phyloP scores from a whole-genome alignment of 1,284 basidiomycete genomes.

The Ganoderma meredithae region DNA sequence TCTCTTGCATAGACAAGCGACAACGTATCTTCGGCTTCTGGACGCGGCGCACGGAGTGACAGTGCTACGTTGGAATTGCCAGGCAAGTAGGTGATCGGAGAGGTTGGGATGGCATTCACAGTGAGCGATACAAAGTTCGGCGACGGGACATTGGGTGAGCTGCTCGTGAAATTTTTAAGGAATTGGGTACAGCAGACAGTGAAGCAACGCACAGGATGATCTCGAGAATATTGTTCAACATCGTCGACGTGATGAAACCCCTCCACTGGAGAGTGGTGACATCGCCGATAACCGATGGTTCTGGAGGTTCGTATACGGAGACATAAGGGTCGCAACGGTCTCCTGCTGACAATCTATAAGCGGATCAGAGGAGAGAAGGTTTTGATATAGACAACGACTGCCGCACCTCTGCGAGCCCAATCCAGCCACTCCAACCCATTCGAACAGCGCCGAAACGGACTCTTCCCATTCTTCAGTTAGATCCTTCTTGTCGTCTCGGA shows the following conservation, averaged over 20 bases:
- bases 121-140: slow-evolving; percentile 33
- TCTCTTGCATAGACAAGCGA: slow-evolving; percentile 31
- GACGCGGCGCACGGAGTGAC: slow-evolving; percentile 29
- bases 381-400: neutral
- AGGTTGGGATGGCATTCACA: slow-evolving; percentile 31
- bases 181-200: no score
- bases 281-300: slow-evolving; percentile 50
- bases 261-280: slow-evolving; percentile 63
- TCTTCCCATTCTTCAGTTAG: slow-evolving; percentile 57
- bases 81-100: slow-evolving; percentile 37
- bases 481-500: slow-evolving; percentile 22
- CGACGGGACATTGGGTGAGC: slow-evolving; percentile 14
- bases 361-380: neutral
- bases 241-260: slow-evolving; percentile 59
- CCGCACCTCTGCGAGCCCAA: slow-evolving; percentile 51
- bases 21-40: slow-evolving; percentile 39
- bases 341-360: slow-evolving; percentile 44
- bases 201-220: slow-evolving; percentile 46
- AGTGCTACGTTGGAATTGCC: slow-evolving; percentile 15
- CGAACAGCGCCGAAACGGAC: slow-evolving; percentile 56
- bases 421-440: slow-evolving; percentile 74
- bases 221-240: slow-evolving; percentile 59
- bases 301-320: slow-evolving; percentile 54
- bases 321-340: slow-evolving; percentile 55
- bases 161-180: neutral